These are phyloP conservation scores for Pleurozium schreberi DNA, from an alignment of 225 moss, liverwort and hornwort genomes.

Conservation along the genomic window DNA sequence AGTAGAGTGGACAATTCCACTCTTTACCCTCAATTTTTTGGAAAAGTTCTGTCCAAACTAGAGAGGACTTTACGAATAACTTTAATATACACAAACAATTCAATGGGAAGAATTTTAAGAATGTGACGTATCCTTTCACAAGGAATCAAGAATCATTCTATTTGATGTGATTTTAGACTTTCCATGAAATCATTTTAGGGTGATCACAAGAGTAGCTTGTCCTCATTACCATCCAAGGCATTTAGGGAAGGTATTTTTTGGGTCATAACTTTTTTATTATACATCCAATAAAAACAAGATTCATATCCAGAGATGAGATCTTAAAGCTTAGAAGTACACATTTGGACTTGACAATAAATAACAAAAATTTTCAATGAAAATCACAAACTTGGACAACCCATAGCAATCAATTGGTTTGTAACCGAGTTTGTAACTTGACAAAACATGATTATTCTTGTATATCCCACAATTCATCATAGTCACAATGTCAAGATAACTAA, in stretches of 20 bases:
- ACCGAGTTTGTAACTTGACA: background rate
- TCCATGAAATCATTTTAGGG: background rate
- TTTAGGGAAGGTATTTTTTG: fast-evolving
- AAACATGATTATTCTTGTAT: no score
- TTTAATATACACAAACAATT: no score
- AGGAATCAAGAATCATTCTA: background rate
- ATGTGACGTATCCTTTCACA: background rate
- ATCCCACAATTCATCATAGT: background rate
- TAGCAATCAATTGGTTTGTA: background rate
- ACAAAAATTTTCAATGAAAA: background rate
- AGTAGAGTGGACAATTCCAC: no score
- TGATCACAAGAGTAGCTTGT: background rate
- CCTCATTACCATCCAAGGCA: fast-evolving
- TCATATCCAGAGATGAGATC: background rate
- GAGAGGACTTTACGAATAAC: no score
- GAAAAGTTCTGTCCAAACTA: no score
- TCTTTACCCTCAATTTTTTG: no score
- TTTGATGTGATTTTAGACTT: background rate
- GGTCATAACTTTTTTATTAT: fast-evolving
- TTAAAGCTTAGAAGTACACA: background rate
- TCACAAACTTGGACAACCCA: fast-evolving
- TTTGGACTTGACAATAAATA: background rate
- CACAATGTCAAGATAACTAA: background rate
- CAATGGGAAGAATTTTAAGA: background rate
- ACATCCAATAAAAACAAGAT: background rate